Evolutionary conservation across 352 stramenopile species (phyloP).

Genomic region (Phytopythium boreale): DNA sequence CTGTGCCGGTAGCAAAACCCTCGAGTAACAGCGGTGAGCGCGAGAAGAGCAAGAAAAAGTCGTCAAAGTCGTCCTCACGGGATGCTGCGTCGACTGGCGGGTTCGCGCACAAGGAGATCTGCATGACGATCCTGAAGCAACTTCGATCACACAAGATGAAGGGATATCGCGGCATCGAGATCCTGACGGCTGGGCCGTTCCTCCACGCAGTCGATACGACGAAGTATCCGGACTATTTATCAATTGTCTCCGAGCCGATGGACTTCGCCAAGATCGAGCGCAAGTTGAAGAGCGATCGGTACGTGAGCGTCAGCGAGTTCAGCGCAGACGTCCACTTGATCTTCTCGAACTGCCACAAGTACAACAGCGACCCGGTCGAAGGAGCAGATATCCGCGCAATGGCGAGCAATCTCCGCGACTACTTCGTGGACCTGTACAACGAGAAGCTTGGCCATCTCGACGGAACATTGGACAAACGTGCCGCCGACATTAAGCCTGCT

Average conservation of each 20-base stretch:
- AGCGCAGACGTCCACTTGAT: constrained; percentile 85
- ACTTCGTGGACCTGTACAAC: constrained; percentile 78
- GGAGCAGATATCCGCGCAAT: constrained; percentile 85
- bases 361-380: constrained; percentile 86
- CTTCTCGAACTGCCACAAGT: constrained; percentile 88
- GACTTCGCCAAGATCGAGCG: constrained; percentile 87
- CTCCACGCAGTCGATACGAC: constrained; percentile 83
- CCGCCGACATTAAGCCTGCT: constrained; percentile 11
- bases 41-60: constrained; percentile 32
- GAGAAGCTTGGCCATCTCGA: constrained; percentile 48
- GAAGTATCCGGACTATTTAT: constrained; percentile 83
- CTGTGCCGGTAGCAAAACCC: neutral
- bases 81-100: constrained; percentile 20
- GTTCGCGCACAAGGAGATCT: constrained; percentile 66
- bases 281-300: constrained; percentile 84
- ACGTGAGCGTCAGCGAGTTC: constrained; percentile 74
- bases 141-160: constrained; percentile 85
- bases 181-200: constrained; percentile 76
- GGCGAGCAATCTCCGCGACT: constrained; percentile 75
- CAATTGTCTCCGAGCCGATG: constrained; percentile 80
- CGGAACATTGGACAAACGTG: constrained; percentile 19
- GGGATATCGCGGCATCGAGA: constrained; percentile 76
- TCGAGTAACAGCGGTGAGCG: constrained; percentile 13
- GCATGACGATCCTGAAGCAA: constrained; percentile 64
- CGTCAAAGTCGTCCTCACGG: constrained; percentile 33